Evolutionary conservation across 331 rosid species (phyloP), one percentile per base, ranked within the genome.

Genomic region (Quercus lobata): DNA sequence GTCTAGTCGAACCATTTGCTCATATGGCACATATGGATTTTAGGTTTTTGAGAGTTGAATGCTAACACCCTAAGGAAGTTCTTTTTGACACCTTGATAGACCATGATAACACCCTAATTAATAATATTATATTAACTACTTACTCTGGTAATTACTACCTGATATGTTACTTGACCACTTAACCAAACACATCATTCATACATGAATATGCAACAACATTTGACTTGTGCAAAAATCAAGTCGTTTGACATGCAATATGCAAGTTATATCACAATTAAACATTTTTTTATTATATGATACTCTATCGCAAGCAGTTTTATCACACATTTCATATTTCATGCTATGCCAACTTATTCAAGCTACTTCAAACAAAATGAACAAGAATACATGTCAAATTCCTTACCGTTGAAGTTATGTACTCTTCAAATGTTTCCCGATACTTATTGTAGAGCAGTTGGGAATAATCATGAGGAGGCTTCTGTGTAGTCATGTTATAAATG

Each of bases 401-500:
- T 69, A 89, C 90, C 68, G 76, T 87, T 21, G 94, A 85, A 71
- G 83, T 85, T 52, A 90, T 83, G 55, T 88, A 92, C 57, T 87
- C 94, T 63, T 88, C 91, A 83, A 90, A 87, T 16, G 86, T 80
- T 72, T 85, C 90, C 37, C 80, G 81, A 37, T 87, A 87, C 55
- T 90, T 85, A 68, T 81, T 82, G 63, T 88, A 86, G 5, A 92
- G 84, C 81, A 76, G 86, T 68, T 85, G 84, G 35, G 90, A 83
- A 76, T 90, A 86, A 78, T 84, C 78, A 53, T 75, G 81, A 2
- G 85, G 87, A 24, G 85, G 66, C 84, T 77, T 72, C 68, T 82
- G 88, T 30, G 93, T 88, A 66, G 93, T 89, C 88, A 89, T 81
- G 56, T 88, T 83, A 79, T 89, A 86, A 17, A 85, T 91, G 61